Percentiles rank a stretch among this genome's conserved stretches.
Conservation (phyloP, 345 rosid species). For the Rhodomyrtus tomentosa region DNA sequence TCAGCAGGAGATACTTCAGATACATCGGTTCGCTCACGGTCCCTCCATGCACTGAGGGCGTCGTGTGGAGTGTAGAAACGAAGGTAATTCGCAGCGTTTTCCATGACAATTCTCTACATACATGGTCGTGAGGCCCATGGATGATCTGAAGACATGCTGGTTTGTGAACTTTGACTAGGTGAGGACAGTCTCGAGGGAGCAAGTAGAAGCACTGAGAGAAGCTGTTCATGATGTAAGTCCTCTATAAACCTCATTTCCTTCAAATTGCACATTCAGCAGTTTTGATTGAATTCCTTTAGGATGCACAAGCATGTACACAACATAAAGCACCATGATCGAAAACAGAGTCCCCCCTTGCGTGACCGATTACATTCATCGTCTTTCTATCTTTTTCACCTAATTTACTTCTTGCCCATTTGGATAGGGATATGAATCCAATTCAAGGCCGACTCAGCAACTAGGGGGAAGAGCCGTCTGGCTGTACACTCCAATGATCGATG, state of each 20-base stretch:
- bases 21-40: constrained; percentile 57
- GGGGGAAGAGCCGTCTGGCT: constrained; percentile 29
- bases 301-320: neutral
- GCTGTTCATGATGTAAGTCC: constrained; percentile 36
- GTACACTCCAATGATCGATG: constrained; percentile 10
- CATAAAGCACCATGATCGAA: neutral
- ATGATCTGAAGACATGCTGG: neutral
- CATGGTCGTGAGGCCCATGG: neutral
- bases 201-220: constrained; percentile 28
- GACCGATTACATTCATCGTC: neutral
- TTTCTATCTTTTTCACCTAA: neutral
- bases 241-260: neutral
- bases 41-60: constrained; percentile 77
- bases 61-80: constrained; percentile 48
- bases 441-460: constrained; percentile 52
- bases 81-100: constrained; percentile 12
- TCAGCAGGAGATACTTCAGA: constrained; percentile 47
- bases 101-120: neutral
- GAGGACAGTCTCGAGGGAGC: constrained; percentile 56
- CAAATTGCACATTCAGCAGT: neutral
- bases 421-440: constrained; percentile 50
- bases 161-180: constrained; percentile 18
- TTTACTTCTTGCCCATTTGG: neutral
- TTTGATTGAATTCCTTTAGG: neutral
- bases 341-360: neutral